These are phyloP conservation scores for Globisporangium mamillatum DNA, from an alignment of 352 stramenopile genomes.

Conservation along the genomic window DNA sequence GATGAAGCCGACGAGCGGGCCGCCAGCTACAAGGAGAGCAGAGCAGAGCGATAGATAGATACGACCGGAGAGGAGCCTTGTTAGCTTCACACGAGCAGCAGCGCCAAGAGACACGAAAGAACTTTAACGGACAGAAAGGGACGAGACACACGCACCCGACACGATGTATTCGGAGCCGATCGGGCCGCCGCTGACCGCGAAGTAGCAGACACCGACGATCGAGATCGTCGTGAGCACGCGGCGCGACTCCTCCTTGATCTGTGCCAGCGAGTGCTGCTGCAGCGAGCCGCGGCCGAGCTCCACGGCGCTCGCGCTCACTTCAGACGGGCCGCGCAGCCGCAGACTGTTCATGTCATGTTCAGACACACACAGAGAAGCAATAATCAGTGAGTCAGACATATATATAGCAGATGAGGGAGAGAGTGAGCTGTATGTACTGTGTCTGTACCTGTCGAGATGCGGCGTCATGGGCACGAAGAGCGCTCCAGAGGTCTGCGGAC, in stretches of 20 bases:
- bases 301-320: constrained; percentile 28
- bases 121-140: neutral
- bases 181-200: constrained; percentile 41
- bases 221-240: constrained; percentile 57
- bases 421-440: no score
- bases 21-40: constrained; percentile 23
- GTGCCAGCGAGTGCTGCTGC: constrained; percentile 28
- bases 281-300: constrained; percentile 30
- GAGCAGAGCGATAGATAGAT: neutral
- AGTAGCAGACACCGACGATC: constrained; percentile 58
- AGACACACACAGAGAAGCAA: no score
- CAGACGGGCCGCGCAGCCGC: constrained; percentile 26
- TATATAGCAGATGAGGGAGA: no score
- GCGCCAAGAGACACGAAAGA: neutral
- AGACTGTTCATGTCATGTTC: neutral
- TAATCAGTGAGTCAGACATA: no score
- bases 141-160: constrained; percentile 24
- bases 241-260: constrained; percentile 39
- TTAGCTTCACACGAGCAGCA: neutral
- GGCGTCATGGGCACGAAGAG: constrained; percentile 31
- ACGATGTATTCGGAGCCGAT: constrained; percentile 45
- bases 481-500: constrained; percentile 15
- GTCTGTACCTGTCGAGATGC: constrained; percentile 24
- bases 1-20: constrained; percentile 76
- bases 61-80: neutral